Conservation (phyloP, 345 rosid species). For the Eucalyptus polyanthemos region DNA sequence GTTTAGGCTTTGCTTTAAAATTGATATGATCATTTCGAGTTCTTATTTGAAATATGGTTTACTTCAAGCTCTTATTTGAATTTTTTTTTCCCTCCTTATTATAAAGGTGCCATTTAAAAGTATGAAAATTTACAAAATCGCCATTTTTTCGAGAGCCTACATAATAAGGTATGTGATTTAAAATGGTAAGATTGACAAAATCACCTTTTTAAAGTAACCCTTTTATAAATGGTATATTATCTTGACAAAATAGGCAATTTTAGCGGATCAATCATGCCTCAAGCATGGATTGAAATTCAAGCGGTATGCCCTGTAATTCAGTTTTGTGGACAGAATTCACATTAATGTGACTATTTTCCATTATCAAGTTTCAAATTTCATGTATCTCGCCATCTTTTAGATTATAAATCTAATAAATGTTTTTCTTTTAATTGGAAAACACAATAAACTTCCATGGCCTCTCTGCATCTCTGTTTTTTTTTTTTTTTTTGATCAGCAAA, state of each 20-base stretch:
- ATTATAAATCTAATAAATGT: background rate
- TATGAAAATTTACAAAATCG: too few relatives aligned
- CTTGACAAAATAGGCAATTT: background rate
- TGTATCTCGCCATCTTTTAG: background rate
- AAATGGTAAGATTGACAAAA: background rate
- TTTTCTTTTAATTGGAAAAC: background rate
- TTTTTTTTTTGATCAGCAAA: too few relatives aligned
- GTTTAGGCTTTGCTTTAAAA: too few relatives aligned
- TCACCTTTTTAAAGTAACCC: background rate
- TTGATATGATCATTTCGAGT: too few relatives aligned
- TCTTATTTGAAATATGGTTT: rapidly evolving
- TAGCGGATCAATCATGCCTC: background rate
- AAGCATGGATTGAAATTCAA: background rate
- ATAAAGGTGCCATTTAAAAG: background rate
- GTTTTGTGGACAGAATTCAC: background rate
- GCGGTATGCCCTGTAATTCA: background rate
- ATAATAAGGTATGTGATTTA: too few relatives aligned
- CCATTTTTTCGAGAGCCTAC: background rate
- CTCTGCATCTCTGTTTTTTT: too few relatives aligned
- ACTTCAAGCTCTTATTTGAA: too few relatives aligned
- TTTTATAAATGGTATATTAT: background rate
- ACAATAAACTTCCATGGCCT: background rate
- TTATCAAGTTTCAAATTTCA: background rate
- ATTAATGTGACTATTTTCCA: background rate
- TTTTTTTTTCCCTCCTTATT: background rate